Percentiles rank a stretch among this genome's conserved stretches.
phyloP scores from a whole-genome alignment of 2,329 filamentous ascomycete genomes.

The Celoporthe dispersa region DNA sequence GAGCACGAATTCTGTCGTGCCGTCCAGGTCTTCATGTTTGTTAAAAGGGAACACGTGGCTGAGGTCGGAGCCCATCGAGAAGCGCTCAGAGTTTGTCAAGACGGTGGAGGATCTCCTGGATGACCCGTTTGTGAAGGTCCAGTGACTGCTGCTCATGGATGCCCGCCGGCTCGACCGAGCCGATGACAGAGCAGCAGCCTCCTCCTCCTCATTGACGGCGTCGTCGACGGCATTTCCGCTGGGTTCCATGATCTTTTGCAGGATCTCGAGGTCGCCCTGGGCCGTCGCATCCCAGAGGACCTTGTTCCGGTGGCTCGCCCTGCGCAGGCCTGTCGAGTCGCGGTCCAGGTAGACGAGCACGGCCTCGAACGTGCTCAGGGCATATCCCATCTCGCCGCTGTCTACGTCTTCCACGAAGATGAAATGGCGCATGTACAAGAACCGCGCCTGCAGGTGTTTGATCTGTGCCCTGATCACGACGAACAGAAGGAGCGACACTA shows the following conservation, averaged over 20 bases:
- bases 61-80: conserved; percentile 63
- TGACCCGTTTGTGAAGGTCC: conserved; percentile 52
- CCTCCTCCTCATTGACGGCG: conserved; percentile 51
- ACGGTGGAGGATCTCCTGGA: conserved; percentile 43
- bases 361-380: conserved; percentile 92
- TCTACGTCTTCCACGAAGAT: conserved; percentile 98
- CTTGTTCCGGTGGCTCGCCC: conserved; percentile 84
- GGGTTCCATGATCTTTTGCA: conserved; percentile 81
- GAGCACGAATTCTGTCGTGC: conserved; percentile 36
- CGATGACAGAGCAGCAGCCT: conserved; percentile 36
- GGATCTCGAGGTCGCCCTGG: conserved; percentile 73
- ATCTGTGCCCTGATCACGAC: conserved; percentile 92
- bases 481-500: conserved; percentile 88
- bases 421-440: conserved; percentile 96
- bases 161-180: conserved; percentile 48
- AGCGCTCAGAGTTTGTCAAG: conserved; percentile 52
- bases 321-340: conserved; percentile 80
- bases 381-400: conserved; percentile 93
- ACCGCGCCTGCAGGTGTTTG: conserved; percentile 81
- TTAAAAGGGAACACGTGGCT: conserved; percentile 94
- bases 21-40: conserved; percentile 52
- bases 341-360: conserved; percentile 85
- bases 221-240: conserved; percentile 55
- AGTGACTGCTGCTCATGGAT: conserved; percentile 46
- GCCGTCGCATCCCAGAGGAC: conserved; percentile 85